Base-by-base conservation (phyloP, 1,139 yeast genomes). In the Yamadazyma friedrichii region DNA sequence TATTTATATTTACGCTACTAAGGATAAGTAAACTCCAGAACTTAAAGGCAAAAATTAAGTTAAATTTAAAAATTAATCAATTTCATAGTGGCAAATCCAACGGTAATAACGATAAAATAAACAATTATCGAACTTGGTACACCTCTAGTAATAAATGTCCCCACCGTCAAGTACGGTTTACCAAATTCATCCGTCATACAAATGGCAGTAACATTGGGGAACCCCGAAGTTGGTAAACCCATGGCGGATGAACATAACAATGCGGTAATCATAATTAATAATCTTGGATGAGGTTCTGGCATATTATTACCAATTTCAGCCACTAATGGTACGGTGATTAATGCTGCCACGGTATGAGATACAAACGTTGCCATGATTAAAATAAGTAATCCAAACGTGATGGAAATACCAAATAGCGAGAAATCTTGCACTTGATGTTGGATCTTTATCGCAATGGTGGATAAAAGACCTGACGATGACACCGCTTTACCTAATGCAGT, bases 151-250 rank as follows among this genome's bases (percentile, higher is more conserved):
- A 84, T 78, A 51, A 84, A 83, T 0, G 83, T 78, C 33, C 74
- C 67, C 27, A 82, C 85, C n/a, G 76, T 74, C 54, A 84, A 67
- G 51, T 82, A 84, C 35, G 86, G 78, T 39, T 76, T 76, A 16
- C 88, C 88, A 44, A 82, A 72, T 44, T 81, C 84, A 54, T 84
- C 88, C 3, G 84, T 75, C 84, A 81, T 81, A 41, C 87, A 82
- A 49, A 82, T 82, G 2, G 89, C 89, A n/a, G 88, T 83, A 25
- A 82, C 86, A 53, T 83, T 84, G 16, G 91, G 91, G 67, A 83
- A 84, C 1, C 91, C 91, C 1, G 85, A 78, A 2, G 87, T 81
- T 2, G 89, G 88, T 44, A 84, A 67, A 22, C 87, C 89, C 88
- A 84, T 83, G 47, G 89, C 91, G 42, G 84, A 80, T 8, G 88